phyloP scores from a whole-genome alignment of 495 filamentous ascomycete species.

The Haplographium delicatum region DNA sequence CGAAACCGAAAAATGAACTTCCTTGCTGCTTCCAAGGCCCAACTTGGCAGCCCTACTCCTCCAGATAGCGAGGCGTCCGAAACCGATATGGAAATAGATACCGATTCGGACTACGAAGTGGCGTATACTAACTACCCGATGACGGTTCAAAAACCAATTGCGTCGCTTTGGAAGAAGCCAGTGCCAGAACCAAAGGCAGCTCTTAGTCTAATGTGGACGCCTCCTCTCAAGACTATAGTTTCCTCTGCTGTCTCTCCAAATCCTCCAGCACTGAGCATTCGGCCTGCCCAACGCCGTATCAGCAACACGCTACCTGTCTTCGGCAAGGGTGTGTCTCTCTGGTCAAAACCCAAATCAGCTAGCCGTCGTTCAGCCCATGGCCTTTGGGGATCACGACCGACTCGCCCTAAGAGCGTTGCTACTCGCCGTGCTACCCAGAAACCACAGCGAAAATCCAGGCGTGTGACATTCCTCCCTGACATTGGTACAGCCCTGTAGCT shows the following conservation, averaged over 20 bases:
- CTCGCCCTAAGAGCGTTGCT: conserved; percentile 18
- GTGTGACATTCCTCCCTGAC: conserved; percentile 48
- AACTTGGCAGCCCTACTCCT: conserved; percentile 45
- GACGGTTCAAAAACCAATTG: not conserved
- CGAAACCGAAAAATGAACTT: conserved; percentile 34
- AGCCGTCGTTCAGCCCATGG: conserved; percentile 20
- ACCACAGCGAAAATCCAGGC: conserved; percentile 45
- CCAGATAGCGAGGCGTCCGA: conserved; percentile 26
- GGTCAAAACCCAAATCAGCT: conserved; percentile 21
- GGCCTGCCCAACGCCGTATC: conserved; percentile 17
- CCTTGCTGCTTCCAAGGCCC: conserved; percentile 34
- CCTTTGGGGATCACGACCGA: conserved; percentile 27
- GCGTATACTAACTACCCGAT: not conserved
- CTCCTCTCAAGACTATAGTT: conserved; percentile 2
- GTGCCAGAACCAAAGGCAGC: conserved; percentile 12
- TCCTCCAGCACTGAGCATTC: conserved; percentile 32
- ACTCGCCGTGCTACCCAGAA: conserved; percentile 15
- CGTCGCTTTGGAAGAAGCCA: conserved; percentile 19
- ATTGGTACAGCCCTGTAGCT: conserved; percentile 30
- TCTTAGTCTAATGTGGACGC: conserved; percentile 32
- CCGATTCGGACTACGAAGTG: conserved; percentile 11
- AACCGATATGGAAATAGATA: conserved; percentile 17
- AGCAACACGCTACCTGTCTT: conserved; percentile 8
- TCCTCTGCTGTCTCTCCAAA: conserved; percentile 28
- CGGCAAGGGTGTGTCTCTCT: conserved; percentile 25